phyloP scores from a whole-genome alignment of 495 filamentous ascomycete genomes.

The Penicillium roqueforti region DNA sequence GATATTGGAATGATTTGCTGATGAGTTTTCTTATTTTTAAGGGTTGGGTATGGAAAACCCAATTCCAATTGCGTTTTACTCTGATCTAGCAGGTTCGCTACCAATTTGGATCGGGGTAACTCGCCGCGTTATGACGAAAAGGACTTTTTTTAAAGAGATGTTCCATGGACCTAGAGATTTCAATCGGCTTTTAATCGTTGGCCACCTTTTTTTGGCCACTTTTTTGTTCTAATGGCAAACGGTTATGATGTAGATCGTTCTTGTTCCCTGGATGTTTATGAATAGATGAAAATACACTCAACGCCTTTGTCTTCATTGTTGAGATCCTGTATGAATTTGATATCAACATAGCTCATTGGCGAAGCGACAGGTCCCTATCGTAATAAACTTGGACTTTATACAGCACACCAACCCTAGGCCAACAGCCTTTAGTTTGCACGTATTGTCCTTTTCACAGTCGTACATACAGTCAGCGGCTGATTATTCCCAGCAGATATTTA shows the following conservation, averaged over 20 bases:
- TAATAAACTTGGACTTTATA: no score
- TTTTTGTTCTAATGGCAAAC: constrained; percentile 23
- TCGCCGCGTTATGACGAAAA: constrained; percentile 28
- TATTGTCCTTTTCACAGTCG: no score
- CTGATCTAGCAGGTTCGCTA: background rate
- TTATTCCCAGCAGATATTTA: no score
- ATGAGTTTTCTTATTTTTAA: background rate
- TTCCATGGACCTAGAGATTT: constrained; percentile 25
- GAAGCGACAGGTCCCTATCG: no score
- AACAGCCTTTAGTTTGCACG: no score
- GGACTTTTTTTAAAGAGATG: constrained; percentile 21
- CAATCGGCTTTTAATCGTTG: constrained; percentile 16
- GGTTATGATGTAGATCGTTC: constrained; percentile 31
- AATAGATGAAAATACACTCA: constrained; percentile 28
- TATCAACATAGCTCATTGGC: no score
- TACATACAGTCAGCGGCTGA: no score
- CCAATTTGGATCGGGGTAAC: constrained; percentile 7
- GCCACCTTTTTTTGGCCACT: constrained; percentile 16
- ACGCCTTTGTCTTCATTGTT: constrained; percentile 8
- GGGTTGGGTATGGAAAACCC: background rate
- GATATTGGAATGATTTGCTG: background rate
- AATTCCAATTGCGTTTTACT: background rate
- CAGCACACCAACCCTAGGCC: no score
- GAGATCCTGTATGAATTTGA: no score
- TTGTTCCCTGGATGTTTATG: constrained; percentile 13